phyloP scores from a whole-genome alignment of 2,329 filamentous ascomycete genomes.

The Ophiostoma perfectum region DNA sequence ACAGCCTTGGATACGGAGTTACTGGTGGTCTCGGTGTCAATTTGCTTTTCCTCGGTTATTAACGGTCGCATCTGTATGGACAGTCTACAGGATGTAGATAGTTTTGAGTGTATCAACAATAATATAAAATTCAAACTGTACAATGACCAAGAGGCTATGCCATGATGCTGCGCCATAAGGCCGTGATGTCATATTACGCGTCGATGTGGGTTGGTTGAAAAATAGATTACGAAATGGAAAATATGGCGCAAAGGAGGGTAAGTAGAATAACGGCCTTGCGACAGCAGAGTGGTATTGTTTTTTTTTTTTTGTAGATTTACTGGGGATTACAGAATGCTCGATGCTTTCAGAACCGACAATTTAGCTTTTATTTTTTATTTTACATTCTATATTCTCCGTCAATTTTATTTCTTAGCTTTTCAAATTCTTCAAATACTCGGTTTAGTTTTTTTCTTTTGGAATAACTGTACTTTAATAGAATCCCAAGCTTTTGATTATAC shows the following conservation, averaged over 20 bases:
- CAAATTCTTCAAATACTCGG: no score
- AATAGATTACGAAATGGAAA: slow-evolving; percentile 6
- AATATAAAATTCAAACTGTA: background rate
- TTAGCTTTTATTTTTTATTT: no score
- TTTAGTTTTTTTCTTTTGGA: no score
- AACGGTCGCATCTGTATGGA: no score
- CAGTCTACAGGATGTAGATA: background rate
- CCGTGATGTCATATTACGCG: slow-evolving; percentile 11
- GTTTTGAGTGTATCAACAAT: background rate
- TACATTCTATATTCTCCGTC: no score
- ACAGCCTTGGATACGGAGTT: slow-evolving; percentile 9
- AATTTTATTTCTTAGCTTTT: no score
- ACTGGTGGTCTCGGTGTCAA: background rate
- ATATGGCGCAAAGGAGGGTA: background rate
- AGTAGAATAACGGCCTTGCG: background rate
- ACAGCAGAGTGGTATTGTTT: background rate
- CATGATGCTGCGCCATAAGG: background rate
- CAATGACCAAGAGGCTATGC: background rate
- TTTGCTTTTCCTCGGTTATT: background rate
- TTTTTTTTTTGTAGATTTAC: slow-evolving; percentile 12
- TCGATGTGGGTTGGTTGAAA: background rate
- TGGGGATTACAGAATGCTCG: no score
- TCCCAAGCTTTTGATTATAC: no score
- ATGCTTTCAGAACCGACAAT: no score
- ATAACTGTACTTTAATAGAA: no score